phyloP scores from a whole-genome alignment of 345 rosid genomes.

The Bruguiera gymnorhiza region DNA sequence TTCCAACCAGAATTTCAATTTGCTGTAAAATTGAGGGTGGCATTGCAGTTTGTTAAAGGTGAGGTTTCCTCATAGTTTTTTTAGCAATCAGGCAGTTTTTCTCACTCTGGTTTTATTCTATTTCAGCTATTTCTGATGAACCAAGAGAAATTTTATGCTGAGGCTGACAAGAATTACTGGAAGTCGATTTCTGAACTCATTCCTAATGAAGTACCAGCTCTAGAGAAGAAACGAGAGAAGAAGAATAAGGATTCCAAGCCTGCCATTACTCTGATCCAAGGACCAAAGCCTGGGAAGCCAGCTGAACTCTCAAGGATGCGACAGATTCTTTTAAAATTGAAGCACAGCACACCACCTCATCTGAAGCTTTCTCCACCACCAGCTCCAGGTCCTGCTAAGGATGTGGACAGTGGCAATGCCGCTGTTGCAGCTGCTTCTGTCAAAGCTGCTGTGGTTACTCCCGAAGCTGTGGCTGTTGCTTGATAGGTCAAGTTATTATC shows the following conservation, averaged over 20 bases:
- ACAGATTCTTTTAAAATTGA: conserved; percentile 61
- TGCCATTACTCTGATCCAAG: conserved; percentile 48
- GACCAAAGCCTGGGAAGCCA: conserved; percentile 82
- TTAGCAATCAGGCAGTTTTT: not conserved
- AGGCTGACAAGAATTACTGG: conserved; percentile 73
- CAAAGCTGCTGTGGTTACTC: conserved; percentile 21
- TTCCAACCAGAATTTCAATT: not conserved
- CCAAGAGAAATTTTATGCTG: conserved; percentile 58
- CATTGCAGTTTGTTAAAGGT: not conserved
- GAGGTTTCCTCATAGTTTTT: no score
- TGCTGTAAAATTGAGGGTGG: not conserved
- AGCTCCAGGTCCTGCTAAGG: conserved; percentile 30
- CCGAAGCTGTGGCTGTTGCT: conserved; percentile 50
- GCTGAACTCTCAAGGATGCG: conserved; percentile 77
- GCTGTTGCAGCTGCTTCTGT: conserved; percentile 16
- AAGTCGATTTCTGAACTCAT: conserved; percentile 72
- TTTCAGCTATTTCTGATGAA: conserved; percentile 45
- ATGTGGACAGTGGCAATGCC: conserved; percentile 23
- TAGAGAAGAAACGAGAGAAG: conserved; percentile 64
- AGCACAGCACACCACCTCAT: conserved; percentile 67
- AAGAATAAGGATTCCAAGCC: conserved; percentile 69
- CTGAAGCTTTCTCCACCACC: conserved; percentile 50
- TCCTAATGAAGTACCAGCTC: conserved; percentile 69
- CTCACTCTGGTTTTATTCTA: conserved; percentile 10
- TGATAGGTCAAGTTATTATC: conserved; percentile 19